Conservation (phyloP, 2,329 filamentous ascomycete genomes). For the Cercospora sp. region DNA sequence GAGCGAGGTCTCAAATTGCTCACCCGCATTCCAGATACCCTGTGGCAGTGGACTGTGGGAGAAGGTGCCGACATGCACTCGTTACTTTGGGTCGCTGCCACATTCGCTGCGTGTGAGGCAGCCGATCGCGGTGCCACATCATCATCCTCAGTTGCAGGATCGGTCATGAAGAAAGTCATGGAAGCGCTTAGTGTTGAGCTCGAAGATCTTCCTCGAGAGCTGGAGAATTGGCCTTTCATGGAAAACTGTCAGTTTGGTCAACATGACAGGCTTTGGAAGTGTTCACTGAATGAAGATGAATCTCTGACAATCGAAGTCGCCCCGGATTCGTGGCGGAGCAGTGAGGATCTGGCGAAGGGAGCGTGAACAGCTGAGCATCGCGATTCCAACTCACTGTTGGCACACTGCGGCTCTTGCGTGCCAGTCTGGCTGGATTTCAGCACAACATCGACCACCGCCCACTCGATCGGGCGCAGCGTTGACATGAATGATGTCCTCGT, state of each 20-base stretch:
- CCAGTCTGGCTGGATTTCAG: not conserved
- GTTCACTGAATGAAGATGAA: not conserved
- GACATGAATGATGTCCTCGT: no score
- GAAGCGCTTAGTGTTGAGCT: not conserved
- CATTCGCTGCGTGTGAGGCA: not conserved
- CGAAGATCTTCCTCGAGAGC: not conserved
- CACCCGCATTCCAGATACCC: not conserved
- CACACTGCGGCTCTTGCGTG: not conserved
- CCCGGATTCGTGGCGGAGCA: not conserved
- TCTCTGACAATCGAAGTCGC: not conserved
- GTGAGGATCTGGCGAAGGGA: not conserved
- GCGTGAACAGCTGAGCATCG: not conserved
- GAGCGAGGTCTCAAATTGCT: not conserved
- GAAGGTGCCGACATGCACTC: not conserved
- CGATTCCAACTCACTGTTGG: not conserved
- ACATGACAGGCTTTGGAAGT: not conserved
- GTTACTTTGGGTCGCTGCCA: not conserved
- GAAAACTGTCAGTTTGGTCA: not conserved
- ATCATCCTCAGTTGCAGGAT: not conserved
- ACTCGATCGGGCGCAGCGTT: not conserved
- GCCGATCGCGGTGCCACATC: not conserved
- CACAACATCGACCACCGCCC: not conserved
- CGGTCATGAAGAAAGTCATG: not conserved
- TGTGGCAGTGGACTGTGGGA: not conserved
- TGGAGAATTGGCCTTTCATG: not conserved